phyloP scores from a whole-genome alignment of 257 asterid genomes.

The Nicotiana sylvestris region DNA sequence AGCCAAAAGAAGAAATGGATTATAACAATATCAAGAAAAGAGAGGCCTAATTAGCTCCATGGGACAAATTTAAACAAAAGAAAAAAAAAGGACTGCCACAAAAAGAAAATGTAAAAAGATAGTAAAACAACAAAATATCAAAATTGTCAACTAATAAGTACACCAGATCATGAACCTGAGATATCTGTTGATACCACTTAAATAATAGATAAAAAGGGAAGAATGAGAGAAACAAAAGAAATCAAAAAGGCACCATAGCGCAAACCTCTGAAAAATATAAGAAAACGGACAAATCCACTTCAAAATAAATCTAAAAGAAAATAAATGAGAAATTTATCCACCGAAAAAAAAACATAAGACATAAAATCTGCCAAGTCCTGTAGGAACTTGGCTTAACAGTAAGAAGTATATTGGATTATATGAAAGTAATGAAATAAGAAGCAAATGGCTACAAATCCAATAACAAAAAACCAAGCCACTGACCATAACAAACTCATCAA shows the following conservation, averaged over 20 bases:
- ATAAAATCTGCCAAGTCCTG: neutral
- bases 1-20: neutral
- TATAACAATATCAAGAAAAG: neutral
- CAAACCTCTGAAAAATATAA: neutral
- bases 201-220: neutral
- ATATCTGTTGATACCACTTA: neutral
- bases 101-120: neutral
- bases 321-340: neutral
- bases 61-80: neutral
- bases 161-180: neutral
- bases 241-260: neutral
- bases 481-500: conserved; percentile 4
- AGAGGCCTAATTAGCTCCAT: neutral
- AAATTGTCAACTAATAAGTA: neutral
- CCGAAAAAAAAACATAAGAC: neutral
- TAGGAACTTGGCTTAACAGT: conserved; percentile 2
- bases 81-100: neutral
- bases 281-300: neutral
- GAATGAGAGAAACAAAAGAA: neutral
- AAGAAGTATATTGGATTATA: neutral
- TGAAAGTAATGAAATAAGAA: neutral
- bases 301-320: neutral
- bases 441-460: conserved; percentile 8
- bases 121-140: neutral
- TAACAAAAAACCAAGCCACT: conserved; percentile 11